Conservation (phyloP, 176 grass and related monocot species). For the Phragmites australis region DNA sequence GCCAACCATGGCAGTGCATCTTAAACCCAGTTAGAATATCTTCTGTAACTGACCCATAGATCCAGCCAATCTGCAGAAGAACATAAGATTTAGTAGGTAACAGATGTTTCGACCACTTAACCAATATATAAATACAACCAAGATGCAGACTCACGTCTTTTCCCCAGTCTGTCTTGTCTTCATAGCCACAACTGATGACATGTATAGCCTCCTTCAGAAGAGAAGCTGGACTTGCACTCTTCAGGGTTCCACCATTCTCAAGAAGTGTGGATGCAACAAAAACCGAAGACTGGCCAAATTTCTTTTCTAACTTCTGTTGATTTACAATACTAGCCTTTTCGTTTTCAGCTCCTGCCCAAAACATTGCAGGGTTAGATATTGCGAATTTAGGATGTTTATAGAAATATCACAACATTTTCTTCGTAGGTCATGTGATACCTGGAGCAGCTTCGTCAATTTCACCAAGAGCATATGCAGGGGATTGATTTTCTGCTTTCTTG, state of each 20-base stretch:
- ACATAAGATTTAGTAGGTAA: constrained; percentile 15
- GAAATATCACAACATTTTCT: not conserved
- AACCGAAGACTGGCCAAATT: constrained; percentile 78
- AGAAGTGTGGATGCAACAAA: constrained; percentile 73
- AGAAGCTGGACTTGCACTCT: constrained; percentile 63
- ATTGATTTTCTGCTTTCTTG: constrained; percentile 54
- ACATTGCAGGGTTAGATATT: not conserved
- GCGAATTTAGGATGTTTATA: not conserved
- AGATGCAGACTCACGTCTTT: constrained; percentile 49
- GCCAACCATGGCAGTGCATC: constrained; percentile 73
- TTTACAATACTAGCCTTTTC: constrained; percentile 47
- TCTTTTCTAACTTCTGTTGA: constrained; percentile 71
- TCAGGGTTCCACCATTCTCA: constrained; percentile 63
- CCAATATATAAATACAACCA: not conserved
- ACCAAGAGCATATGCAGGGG: constrained; percentile 69
- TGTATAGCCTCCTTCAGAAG: constrained; percentile 76
- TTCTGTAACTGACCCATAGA: constrained; percentile 71
- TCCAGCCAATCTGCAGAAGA: constrained; percentile 62
- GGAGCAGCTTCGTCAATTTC: constrained; percentile 53
- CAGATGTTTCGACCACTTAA: not conserved
- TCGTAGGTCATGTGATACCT: constrained; percentile 37
- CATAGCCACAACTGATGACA: constrained; percentile 75
- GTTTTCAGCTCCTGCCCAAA: constrained; percentile 43
- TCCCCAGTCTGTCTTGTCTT: constrained; percentile 76
- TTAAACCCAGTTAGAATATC: constrained; percentile 75